Percentiles rank a stretch among this genome's conserved stretches.
phyloP scores from a whole-genome alignment of 805 yeast genomes.

The Lachancea mirantina region DNA sequence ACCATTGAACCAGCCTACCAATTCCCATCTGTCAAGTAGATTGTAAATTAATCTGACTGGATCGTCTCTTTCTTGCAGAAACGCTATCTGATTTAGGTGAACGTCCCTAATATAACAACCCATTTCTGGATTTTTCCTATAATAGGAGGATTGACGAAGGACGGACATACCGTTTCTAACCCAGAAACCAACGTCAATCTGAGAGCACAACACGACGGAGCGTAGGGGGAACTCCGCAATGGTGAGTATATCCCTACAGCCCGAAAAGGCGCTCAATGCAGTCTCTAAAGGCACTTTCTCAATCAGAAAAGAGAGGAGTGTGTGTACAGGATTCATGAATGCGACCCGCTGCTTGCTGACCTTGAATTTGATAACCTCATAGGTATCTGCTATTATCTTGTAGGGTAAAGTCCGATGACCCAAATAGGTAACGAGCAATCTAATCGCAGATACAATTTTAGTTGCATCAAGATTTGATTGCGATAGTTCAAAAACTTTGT shows the following conservation, averaged over 20 bases:
- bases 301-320: slow-evolving; percentile 41
- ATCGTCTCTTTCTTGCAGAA: slow-evolving; percentile 47
- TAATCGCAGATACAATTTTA: slow-evolving; percentile 30
- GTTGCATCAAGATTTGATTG: slow-evolving; percentile 12
- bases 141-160: slow-evolving; percentile 43
- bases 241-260: slow-evolving; percentile 33
- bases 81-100: slow-evolving; percentile 55
- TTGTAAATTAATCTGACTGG: slow-evolving; percentile 49
- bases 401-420: slow-evolving; percentile 21
- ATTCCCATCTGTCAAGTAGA: slow-evolving; percentile 53
- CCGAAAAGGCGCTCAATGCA: slow-evolving; percentile 19
- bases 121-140: slow-evolving; percentile 40
- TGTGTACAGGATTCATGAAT: slow-evolving; percentile 53
- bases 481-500: slow-evolving; percentile 19
- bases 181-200: slow-evolving; percentile 62
- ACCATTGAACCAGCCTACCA: slow-evolving; percentile 43
- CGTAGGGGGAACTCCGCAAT: slow-evolving; percentile 54
- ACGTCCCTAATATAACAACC: slow-evolving; percentile 69
- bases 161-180: slow-evolving; percentile 60
- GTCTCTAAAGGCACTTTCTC: slow-evolving; percentile 23
- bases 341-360: slow-evolving; percentile 48
- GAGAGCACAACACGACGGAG: slow-evolving; percentile 53
- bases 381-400: slow-evolving; percentile 20
- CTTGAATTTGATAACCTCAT: slow-evolving; percentile 29
- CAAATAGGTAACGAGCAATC: slow-evolving; percentile 29